Percentiles rank a stretch among this genome's conserved stretches.
These are phyloP conservation scores for Calonectria pteridis DNA, from an alignment of 2,329 filamentous ascomycete genomes.

Conservation along the genomic window DNA sequence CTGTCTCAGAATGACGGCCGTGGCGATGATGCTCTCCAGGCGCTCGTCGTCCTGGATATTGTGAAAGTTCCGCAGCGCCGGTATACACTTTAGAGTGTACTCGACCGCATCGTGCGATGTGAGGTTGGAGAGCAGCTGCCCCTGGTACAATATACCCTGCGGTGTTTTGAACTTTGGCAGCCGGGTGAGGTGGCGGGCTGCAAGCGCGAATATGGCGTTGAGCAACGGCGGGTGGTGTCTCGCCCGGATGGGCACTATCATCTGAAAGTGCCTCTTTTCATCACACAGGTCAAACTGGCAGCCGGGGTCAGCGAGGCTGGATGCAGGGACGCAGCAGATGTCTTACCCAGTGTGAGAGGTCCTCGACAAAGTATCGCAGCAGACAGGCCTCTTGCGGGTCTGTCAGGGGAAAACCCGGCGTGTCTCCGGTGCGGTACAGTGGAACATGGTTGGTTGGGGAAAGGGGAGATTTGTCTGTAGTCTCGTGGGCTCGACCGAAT, in stretches of 20 bases:
- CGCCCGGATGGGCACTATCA: conserved; percentile 52
- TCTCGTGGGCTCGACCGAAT: conserved; percentile 10
- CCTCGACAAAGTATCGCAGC: conserved; percentile 54
- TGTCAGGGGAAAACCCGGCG: conserved; percentile 45
- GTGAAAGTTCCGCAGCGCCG: conserved; percentile 53
- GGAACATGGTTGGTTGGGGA: conserved; percentile 28
- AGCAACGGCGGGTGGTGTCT: conserved; percentile 53
- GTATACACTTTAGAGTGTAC: conserved; percentile 56
- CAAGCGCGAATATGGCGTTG: conserved; percentile 56
- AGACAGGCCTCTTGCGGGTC: conserved; percentile 55
- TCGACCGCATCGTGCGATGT: conserved; percentile 54
- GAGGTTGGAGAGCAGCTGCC: conserved; percentile 51
- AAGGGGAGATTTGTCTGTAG: not conserved
- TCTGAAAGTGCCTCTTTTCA: conserved; percentile 54
- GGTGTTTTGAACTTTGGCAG: conserved; percentile 54
- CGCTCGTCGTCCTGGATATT: conserved; percentile 53
- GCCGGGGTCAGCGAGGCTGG: conserved; percentile 20
- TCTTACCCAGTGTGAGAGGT: conserved; percentile 55
- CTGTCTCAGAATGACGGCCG: conserved; percentile 55
- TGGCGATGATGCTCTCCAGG: conserved; percentile 55
- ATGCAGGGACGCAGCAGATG: not conserved
- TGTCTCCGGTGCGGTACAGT: conserved; percentile 20
- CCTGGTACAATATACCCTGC: conserved; percentile 52
- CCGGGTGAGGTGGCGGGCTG: conserved; percentile 54
- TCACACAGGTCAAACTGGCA: conserved; percentile 55